phyloP scores from a whole-genome alignment of 257 asterid genomes.

The Apocynum venetum region DNA sequence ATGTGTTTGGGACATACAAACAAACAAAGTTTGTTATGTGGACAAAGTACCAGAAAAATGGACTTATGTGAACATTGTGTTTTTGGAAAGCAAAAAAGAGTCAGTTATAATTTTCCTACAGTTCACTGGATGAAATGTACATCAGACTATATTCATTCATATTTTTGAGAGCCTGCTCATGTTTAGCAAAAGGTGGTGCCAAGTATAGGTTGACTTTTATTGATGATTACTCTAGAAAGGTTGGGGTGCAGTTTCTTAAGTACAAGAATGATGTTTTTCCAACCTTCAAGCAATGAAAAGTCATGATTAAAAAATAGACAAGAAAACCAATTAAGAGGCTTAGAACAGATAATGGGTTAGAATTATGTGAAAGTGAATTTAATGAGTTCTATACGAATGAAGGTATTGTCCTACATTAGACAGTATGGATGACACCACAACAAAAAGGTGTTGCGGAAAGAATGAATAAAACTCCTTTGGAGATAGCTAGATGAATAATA shows the following conservation, averaged over 20 bases:
- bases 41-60: too few species aligned
- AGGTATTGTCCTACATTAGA: too few species aligned
- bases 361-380: not conserved
- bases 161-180: not conserved
- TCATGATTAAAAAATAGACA: not conserved
- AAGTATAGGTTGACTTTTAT: not conserved
- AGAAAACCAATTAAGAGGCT: not conserved
- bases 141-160: conserved; percentile 13
- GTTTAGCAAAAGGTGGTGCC: not conserved
- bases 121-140: not conserved
- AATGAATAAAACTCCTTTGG: too few species aligned
- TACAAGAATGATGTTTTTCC: not conserved
- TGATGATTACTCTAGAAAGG: conserved; percentile 11
- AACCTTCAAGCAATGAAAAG: not conserved
- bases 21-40: too few species aligned
- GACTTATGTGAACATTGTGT: not conserved
- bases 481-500: too few species aligned
- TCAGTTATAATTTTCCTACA: not conserved
- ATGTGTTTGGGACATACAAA: too few species aligned
- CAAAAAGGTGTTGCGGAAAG: too few species aligned
- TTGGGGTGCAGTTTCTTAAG: not conserved
- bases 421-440: too few species aligned
- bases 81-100: not conserved
- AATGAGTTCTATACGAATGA: too few species aligned
- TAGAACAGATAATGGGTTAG: not conserved